Percentiles rank a stretch among this genome's conserved stretches.
These are phyloP conservation scores for Boechera retrofracta DNA, from an alignment of 345 rosid genomes.

Conservation along the genomic window DNA sequence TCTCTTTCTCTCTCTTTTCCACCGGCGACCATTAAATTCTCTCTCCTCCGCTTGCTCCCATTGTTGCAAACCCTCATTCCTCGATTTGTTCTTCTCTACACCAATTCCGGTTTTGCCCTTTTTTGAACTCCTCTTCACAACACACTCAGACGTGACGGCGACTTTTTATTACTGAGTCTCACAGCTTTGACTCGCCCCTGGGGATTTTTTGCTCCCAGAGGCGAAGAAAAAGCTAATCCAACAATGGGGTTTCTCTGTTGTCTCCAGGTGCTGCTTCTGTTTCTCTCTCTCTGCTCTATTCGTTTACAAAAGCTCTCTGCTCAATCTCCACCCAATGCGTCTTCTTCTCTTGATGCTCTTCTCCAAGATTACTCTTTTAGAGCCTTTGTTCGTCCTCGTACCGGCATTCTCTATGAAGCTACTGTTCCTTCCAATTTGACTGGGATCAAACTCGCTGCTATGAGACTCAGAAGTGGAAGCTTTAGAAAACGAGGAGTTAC, in stretches of 20 bases:
- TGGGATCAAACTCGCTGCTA: constrained; percentile 71
- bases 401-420: constrained; percentile 70
- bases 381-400: constrained; percentile 71
- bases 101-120: neutral
- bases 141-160: constrained; percentile 43
- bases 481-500: constrained; percentile 60
- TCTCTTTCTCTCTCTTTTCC: constrained; percentile 32
- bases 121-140: neutral
- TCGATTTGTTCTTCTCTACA: constrained; percentile 32
- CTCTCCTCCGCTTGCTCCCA: constrained; percentile 42
- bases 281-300: constrained; percentile 36
- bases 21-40: constrained; percentile 46
- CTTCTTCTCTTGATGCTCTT: constrained; percentile 70
- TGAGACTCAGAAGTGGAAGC: constrained; percentile 94
- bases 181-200: constrained; percentile 44
- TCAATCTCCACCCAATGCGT: constrained; percentile 48
- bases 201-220: constrained; percentile 38
- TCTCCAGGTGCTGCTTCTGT: constrained; percentile 63
- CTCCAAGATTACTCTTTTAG: constrained; percentile 85
- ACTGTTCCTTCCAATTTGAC: constrained; percentile 66
- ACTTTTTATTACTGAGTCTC: constrained; percentile 45
- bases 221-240: constrained; percentile 15
- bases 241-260: constrained; percentile 71
- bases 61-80: constrained; percentile 32
- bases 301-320: constrained; percentile 36